Evolutionary conservation across 768 basidiomycete genomes (phyloP).

Genomic region (Phaffia tasmanica): DNA sequence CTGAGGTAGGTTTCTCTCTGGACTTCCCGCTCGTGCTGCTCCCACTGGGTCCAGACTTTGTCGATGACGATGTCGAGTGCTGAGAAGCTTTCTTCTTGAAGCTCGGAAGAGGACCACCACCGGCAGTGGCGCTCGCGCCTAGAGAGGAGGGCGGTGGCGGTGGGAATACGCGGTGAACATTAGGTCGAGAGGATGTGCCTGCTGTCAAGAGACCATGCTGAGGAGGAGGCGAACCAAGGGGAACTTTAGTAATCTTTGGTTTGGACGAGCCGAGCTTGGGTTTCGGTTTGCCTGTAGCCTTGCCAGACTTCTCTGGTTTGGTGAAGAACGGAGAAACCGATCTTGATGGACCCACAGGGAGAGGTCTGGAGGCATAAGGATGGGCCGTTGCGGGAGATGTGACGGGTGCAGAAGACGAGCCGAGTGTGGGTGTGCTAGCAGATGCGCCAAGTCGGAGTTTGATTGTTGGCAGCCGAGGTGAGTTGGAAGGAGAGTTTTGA

Average conservation of each 20-base stretch:
- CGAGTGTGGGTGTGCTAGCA: background rate
- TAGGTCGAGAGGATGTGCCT: conserved; percentile 19
- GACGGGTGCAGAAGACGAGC: background rate
- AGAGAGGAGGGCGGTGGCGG: background rate
- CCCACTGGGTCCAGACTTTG: background rate
- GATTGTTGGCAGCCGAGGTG: conserved; percentile 1
- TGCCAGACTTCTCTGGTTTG: background rate
- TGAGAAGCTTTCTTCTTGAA: too few relatives aligned
- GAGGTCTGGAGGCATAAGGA: background rate
- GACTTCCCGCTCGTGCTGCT: background rate
- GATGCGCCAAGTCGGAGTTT: background rate
- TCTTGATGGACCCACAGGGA: background rate
- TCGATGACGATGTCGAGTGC: background rate
- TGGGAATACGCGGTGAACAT: conserved; percentile 16
- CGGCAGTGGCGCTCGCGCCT: too few relatives aligned
- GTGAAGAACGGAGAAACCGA: background rate
- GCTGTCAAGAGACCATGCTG: conserved; percentile 16
- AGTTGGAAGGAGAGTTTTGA: background rate
- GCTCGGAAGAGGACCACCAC: too few relatives aligned
- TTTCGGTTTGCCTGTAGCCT: conserved; percentile 8
- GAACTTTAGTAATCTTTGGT: background rate
- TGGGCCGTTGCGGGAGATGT: background rate
- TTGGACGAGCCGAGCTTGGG: background rate
- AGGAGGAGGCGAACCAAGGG: conserved; percentile 2
- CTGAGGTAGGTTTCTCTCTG: background rate